These are phyloP conservation scores for Sporothrix protearum DNA, from an alignment of 2,329 filamentous ascomycete species.

Conservation along the genomic window DNA sequence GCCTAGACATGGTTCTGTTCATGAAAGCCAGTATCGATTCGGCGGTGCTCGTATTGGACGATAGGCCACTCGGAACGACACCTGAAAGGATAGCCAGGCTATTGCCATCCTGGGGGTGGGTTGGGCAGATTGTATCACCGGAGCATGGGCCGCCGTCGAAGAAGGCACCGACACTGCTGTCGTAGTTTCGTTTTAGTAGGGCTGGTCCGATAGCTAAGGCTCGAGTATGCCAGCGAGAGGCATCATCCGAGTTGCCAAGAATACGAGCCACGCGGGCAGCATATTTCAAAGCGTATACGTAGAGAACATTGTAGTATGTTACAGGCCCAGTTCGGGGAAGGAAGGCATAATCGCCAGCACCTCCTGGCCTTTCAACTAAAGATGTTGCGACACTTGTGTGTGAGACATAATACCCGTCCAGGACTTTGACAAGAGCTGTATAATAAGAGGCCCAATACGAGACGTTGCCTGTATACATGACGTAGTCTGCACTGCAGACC, in stretches of 20 bases:
- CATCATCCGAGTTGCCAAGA: constrained; percentile 36
- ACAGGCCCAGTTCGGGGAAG: constrained; percentile 45
- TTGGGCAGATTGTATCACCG: constrained; percentile 33
- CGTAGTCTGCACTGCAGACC: constrained; percentile 45
- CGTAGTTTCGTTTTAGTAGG: constrained; percentile 42
- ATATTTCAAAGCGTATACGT: constrained; percentile 45
- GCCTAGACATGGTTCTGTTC: constrained; percentile 34
- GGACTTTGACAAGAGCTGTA: constrained; percentile 38
- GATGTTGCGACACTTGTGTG: constrained; percentile 40
- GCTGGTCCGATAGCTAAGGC: constrained; percentile 37
- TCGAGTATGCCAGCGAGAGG: constrained; percentile 40
- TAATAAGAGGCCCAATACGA: constrained; percentile 44
- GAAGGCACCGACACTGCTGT: constrained; percentile 43
- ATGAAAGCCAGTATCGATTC: constrained; percentile 42
- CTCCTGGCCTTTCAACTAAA: constrained; percentile 42
- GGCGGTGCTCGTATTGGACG: constrained; percentile 33
- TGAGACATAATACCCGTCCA: constrained; percentile 47
- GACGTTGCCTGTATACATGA: constrained; percentile 48
- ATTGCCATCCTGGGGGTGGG: constrained; percentile 52
- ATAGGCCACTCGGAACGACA: constrained; percentile 29
- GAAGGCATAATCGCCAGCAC: constrained; percentile 53
- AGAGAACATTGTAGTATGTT: constrained; percentile 53
- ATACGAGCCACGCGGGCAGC: constrained; percentile 43
- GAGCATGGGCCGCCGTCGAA: constrained; percentile 41
- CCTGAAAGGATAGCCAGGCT: constrained; percentile 44